Conservation (phyloP, 345 rosid species). For the Ceriops decandra region DNA sequence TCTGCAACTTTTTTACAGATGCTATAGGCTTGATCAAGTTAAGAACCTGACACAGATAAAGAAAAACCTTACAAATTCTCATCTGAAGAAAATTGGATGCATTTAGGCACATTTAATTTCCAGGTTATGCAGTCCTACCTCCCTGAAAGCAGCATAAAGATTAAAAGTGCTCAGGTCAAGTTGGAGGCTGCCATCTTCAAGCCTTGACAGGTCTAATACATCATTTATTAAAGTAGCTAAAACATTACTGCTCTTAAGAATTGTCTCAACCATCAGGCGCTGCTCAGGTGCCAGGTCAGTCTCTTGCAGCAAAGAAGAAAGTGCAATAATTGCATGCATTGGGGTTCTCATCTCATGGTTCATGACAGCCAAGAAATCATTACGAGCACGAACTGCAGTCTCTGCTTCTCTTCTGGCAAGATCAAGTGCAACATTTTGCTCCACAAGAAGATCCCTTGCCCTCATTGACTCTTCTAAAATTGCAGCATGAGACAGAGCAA, state of each 20-base stretch:
- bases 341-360: conserved; percentile 99
- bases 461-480: conserved; percentile 97
- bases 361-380: conserved; percentile 98
- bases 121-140: conserved; percentile 41
- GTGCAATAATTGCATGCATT: conserved; percentile 95
- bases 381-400: conserved; percentile 90
- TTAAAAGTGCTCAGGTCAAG: conserved; percentile 71
- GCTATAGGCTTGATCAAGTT: conserved; percentile 89
- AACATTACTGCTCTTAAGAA: conserved; percentile 87
- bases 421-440: conserved; percentile 94
- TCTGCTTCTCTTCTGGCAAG: conserved; percentile 92
- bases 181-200: conserved; percentile 98
- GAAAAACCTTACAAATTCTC: conserved; percentile 8
- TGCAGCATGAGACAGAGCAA: conserved; percentile 98
- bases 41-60: conserved; percentile 55
- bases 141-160: conserved; percentile 65
- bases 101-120: neutral
- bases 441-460: conserved; percentile 96
- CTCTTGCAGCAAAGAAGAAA: conserved; percentile 95
- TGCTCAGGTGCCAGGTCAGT: conserved; percentile 93
- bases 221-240: conserved; percentile 89
- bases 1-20: conserved; percentile 67
- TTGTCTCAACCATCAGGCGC: conserved; percentile 92
- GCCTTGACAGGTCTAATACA: conserved; percentile 94
- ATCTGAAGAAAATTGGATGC: neutral